Percentiles rank a stretch among this genome's conserved stretches.
phyloP scores from a whole-genome alignment of 257 asterid species.

The Scutellaria galericulata region DNA sequence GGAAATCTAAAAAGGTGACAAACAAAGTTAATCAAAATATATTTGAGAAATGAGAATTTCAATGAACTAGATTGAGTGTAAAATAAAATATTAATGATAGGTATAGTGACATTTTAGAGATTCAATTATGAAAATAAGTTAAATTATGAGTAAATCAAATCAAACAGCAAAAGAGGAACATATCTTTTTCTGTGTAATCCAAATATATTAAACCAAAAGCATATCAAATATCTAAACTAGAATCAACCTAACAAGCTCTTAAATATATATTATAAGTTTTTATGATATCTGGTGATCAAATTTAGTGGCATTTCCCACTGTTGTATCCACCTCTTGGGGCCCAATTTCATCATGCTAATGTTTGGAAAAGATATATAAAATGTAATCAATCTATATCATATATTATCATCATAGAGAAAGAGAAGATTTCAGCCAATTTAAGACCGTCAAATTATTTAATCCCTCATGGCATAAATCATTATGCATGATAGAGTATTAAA shows the following conservation, averaged over 20 bases:
- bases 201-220: too few species aligned
- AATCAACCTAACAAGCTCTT: constrained; percentile 4
- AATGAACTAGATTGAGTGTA: too few species aligned
- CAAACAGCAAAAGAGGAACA: too few species aligned
- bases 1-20: too few species aligned
- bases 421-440: constrained; percentile 3
- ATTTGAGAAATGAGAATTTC: too few species aligned
- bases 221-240: not conserved
- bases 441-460: constrained; percentile 21
- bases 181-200: too few species aligned
- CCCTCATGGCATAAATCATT: not conserved
- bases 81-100: too few species aligned
- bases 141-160: too few species aligned
- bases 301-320: not conserved
- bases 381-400: constrained; percentile 8
- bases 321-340: not conserved
- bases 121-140: too few species aligned
- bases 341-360: constrained; percentile 2
- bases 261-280: not conserved
- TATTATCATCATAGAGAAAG: constrained; percentile 16
- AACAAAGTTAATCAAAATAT: too few species aligned
- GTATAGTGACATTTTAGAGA: too few species aligned
- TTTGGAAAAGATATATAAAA: not conserved
- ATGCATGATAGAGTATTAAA: constrained; percentile 4
- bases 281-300: not conserved